Evolutionary conservation across 768 basidiomycete genomes (phyloP), one percentile per base, ranked within the genome.

Genomic region (Lactifluus pinguis): DNA sequence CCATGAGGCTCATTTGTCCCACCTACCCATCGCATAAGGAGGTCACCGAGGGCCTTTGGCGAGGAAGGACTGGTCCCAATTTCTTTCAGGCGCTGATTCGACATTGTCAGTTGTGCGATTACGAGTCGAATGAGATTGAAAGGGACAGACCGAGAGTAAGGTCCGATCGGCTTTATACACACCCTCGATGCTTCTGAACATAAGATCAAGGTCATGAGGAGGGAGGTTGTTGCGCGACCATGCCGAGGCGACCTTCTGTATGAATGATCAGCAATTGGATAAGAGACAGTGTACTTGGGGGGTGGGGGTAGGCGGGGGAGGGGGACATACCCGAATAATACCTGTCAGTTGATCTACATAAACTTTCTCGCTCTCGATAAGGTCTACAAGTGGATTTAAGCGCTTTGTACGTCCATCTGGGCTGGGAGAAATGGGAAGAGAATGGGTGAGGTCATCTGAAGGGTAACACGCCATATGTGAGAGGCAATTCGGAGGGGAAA

Each of bases 201-300:
- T 95, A 55, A 80, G 74, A 73, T 99, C 97, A 34, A 99, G 80
- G 65, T 91, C 87, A 8, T 82, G 82, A 15, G 97, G 97, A 17
- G 97, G 97, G 42, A 99, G 85, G 72, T 98, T 98, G 44, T 85
- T 82, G 45, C 93, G 79, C 10, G 95, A 97, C 97, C 97, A 99
- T 52, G 97, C 97, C n/a, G 87, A 86, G 10, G 97, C 97, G 5
- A 97, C 89, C 83, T 89, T 92, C 94, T 98, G 70, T 15, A 57
- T 19, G 1, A 30, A 39, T 3, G 42, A 38, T 32, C 10, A 49
- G 32, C n/a, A 14, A 53, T 10, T 1, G 10, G 34, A 62, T 39
- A 21, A 51, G 56, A n/a, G 25, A 55, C 38, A 6, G 8, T 32
- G 45, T 2, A 25, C 25, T 25, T 25, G 25, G 25, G 25, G 25